A percentile compares a stretch with the other conserved stretches of the same genome.
phyloP scores from a whole-genome alignment of 352 stramenopile species.

The Pythium aristosporum region DNA sequence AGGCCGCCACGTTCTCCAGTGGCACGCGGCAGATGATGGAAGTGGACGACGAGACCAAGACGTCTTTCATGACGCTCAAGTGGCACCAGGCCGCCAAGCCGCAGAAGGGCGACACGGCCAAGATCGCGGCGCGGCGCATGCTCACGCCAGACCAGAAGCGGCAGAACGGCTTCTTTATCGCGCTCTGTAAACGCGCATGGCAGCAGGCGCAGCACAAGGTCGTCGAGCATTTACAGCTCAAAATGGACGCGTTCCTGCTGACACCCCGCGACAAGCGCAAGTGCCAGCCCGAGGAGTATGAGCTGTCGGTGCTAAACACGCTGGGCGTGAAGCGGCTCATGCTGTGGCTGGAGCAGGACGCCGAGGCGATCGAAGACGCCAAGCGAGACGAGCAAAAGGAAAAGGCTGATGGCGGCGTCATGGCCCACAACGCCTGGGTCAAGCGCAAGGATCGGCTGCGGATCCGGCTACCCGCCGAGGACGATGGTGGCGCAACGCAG shows the following conservation, averaged over 20 bases:
- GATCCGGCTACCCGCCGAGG: constrained; percentile 50
- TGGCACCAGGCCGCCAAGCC: constrained; percentile 81
- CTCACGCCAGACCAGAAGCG: constrained; percentile 76
- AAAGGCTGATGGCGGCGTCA: constrained; percentile 66
- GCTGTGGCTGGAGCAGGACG: constrained; percentile 74
- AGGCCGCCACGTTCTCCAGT: constrained; percentile 66
- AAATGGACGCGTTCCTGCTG: constrained; percentile 37
- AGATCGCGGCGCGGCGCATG: constrained; percentile 65
- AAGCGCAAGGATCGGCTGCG: constrained; percentile 79
- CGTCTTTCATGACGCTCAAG: constrained; percentile 83
- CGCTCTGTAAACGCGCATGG: constrained; percentile 76
- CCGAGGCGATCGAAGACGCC: constrained; percentile 63
- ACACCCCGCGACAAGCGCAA: constrained; percentile 28
- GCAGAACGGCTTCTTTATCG: constrained; percentile 74
- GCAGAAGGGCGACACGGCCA: constrained; percentile 83
- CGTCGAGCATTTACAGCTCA: constrained; percentile 69
- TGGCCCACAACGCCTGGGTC: constrained; percentile 77
- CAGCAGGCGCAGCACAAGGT: constrained; percentile 67
- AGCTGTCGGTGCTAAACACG: constrained; percentile 57
- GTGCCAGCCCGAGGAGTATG: constrained; percentile 37
- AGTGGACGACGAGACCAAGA: constrained; percentile 42
- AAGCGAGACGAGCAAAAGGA: constrained; percentile 70
- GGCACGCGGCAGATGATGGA: constrained; percentile 87
- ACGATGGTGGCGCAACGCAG: neutral
- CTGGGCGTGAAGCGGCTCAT: constrained; percentile 73